Conservation (phyloP, 2,329 filamentous ascomycete genomes). For the Xylariaceae sp. region DNA sequence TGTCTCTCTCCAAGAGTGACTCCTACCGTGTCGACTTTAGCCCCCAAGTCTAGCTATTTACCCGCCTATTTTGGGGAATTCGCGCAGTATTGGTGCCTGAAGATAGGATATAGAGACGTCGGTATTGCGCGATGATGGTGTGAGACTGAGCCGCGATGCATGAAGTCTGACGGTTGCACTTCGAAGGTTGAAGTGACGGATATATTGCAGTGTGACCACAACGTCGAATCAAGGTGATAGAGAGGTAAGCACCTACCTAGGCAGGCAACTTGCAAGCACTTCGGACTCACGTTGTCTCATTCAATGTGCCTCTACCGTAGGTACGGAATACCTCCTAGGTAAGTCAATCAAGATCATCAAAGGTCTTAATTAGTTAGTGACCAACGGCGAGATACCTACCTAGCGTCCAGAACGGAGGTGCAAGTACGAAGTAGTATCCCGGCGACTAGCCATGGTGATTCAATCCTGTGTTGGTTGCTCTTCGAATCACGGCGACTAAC, state of each 20-base stretch:
- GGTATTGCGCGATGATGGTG: too few species aligned
- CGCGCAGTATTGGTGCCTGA: not conserved
- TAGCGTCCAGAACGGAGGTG: not conserved
- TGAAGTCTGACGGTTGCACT: not conserved
- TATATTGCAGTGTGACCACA: not conserved
- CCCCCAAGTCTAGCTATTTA: not conserved
- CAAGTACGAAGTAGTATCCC: not conserved
- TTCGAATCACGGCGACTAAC: not conserved
- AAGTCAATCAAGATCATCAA: not conserved
- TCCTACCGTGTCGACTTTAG: not conserved
- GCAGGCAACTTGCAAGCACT: not conserved
- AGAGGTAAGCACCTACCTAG: not conserved
- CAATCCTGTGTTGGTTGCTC: not conserved
- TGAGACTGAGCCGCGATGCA: not conserved
- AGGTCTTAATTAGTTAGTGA: not conserved
- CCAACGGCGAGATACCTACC: not conserved
- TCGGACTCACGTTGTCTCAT: too few species aligned
- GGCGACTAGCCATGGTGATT: not conserved
- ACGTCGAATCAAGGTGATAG: not conserved
- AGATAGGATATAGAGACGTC: too few species aligned
- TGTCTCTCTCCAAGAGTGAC: not conserved
- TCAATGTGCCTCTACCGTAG: too few species aligned
- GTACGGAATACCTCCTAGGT: too few species aligned
- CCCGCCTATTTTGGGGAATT: slow-evolving; percentile 8
- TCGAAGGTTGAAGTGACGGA: not conserved